Evolutionary conservation across 441 rosid species (phyloP), one percentile per base, ranked within the genome.

Genomic region (Brassica balearica): DNA sequence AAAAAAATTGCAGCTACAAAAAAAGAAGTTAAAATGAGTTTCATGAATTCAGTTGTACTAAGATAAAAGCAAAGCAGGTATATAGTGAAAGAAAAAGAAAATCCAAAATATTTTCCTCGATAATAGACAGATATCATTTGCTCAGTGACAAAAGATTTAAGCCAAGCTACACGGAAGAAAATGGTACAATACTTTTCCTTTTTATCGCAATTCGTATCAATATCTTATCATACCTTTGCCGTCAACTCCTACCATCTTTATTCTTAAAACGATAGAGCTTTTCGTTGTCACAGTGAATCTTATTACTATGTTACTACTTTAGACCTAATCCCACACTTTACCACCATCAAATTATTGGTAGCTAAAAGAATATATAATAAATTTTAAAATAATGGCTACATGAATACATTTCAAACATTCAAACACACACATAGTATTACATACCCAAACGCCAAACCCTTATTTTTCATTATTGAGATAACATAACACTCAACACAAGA

Each of bases 251-350:
- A 14, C 20, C 56, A 32, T 76, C 79, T 22, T 64, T 55, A 53
- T 41, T 53, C 2, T 2, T 48, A 6, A 19, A 48, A 69, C 69
- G 25, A 61, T 51, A 51, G 8, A 63, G 53, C 71, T 34, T 77
- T 77, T 34, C 19, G 48, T 43, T 55, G 80, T 70, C 60, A 17
- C 59, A 38, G 67, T 65, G 58, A 53, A 64, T 63, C 10, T 62
- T 27, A 59, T 29, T 32, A 62, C 38, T 27, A 76, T 69, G 80
- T 63, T 46, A 69, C 29, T 8, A 27, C 60, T 0, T 36, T 41
- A 65, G 60, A 58, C 68, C 73, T 78, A 78, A 72, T 78, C 68
- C 29, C 73, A 66, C 73, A 66, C 68, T 27, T 43, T 43, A n/a
- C 20, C 14, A 55, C 56, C 76, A 56, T 59, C 27, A 65, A 62